A percentile compares a stretch with the other conserved stretches of the same genome.
These are phyloP conservation scores for Eudorina sp. DNA, from an alignment of 139 green algal genomes.

Conservation along the genomic window DNA sequence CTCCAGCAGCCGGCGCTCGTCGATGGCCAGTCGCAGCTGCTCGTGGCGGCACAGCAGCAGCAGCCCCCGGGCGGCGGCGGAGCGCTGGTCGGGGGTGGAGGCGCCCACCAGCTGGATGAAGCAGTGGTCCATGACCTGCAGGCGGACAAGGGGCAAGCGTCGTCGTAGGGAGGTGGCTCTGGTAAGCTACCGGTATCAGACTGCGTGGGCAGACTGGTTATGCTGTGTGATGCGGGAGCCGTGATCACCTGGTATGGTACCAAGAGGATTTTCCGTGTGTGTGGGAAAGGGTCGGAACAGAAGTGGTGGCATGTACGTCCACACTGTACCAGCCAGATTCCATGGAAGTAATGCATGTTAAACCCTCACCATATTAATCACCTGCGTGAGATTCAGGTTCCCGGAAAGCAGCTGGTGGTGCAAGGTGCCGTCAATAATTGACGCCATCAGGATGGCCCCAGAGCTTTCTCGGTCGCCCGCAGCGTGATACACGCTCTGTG, in stretches of 20 bases:
- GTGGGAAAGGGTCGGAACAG: too few relatives aligned
- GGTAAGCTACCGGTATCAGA: not conserved
- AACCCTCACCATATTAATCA: not conserved
- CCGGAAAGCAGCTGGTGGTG: not conserved
- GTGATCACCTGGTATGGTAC: too few relatives aligned
- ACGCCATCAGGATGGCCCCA: not conserved
- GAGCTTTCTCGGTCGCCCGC: not conserved
- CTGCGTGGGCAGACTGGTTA: not conserved
- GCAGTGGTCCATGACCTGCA: not conserved
- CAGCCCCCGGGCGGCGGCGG: not conserved
- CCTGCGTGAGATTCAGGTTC: not conserved
- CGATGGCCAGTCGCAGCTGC: not conserved
- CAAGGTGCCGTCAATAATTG: not conserved
- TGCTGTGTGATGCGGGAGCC: not conserved
- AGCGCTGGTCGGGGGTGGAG: not conserved
- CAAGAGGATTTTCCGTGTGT: too few relatives aligned
- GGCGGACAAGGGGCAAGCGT: too few relatives aligned
- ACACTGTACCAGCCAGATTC: not conserved
- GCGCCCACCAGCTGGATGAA: constrained; percentile 2
- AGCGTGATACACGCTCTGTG: not conserved
- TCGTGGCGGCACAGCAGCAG: not conserved
- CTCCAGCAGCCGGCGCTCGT: not conserved
- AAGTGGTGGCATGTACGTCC: too few relatives aligned
- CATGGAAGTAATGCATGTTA: not conserved
- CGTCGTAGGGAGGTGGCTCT: too few relatives aligned